A percentile compares a stretch with the other conserved stretches of the same genome.
phyloP scores from a whole-genome alignment of 257 asterid species.

The Solanum verrucosum region DNA sequence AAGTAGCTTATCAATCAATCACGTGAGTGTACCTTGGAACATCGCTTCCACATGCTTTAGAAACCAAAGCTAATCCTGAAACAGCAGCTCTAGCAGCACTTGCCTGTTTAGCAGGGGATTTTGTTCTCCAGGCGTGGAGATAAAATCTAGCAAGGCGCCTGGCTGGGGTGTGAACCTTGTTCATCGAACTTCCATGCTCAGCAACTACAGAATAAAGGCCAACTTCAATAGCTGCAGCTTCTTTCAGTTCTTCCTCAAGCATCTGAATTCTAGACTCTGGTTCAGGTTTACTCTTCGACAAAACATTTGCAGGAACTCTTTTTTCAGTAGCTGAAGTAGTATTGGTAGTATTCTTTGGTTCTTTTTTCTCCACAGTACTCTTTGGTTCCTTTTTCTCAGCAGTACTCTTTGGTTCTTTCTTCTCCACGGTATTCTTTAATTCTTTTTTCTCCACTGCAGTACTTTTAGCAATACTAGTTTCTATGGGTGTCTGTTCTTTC shows the following conservation, averaged over 20 bases:
- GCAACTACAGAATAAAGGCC: slow-evolving; percentile 68
- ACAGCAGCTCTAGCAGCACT: slow-evolving; percentile 77
- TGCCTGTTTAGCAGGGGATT: slow-evolving; percentile 57
- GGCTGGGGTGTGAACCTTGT: slow-evolving; percentile 86
- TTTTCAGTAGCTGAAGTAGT: not conserved
- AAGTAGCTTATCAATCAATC: not conserved
- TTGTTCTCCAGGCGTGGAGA: slow-evolving; percentile 49
- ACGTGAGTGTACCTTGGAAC: slow-evolving; percentile 57
- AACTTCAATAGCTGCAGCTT: slow-evolving; percentile 73
- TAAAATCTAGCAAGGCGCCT: slow-evolving; percentile 76
- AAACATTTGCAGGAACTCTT: slow-evolving; percentile 7
- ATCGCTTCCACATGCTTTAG: slow-evolving; percentile 90
- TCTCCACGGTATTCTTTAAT: not conserved
- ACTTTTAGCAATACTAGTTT: slow-evolving; percentile 8
- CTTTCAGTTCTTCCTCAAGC: slow-evolving; percentile 81
- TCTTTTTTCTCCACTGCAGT: not conserved
- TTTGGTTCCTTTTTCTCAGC: slow-evolving; percentile 1
- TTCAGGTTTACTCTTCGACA: slow-evolving; percentile 29
- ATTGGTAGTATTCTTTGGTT: not conserved
- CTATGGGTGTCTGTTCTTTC: slow-evolving; percentile 18
- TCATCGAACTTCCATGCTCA: slow-evolving; percentile 71
- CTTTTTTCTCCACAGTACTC: slow-evolving; percentile 1
- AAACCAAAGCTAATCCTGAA: slow-evolving; percentile 76
- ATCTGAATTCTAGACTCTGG: slow-evolving; percentile 38
- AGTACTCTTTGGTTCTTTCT: not conserved